A percentile compares a stretch with the other conserved stretches of the same genome.
Conservation (phyloP, 2,329 filamentous ascomycete genomes). For the Colletotrichum sp. region DNA sequence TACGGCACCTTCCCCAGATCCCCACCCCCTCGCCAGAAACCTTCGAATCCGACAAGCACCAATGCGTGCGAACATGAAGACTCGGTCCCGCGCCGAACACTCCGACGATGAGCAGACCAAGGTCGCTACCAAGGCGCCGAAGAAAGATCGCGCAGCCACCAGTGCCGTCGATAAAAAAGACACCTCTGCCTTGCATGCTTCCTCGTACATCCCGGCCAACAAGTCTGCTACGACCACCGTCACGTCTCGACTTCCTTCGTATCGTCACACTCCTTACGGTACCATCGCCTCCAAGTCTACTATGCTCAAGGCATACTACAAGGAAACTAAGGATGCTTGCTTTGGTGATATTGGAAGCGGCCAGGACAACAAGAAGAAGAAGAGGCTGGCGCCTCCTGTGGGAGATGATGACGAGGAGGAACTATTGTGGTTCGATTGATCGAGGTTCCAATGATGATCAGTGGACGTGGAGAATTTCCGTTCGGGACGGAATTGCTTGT, state of each 20-base stretch:
- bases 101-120: not conserved
- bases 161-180: not conserved
- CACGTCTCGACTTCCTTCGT: not conserved
- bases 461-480: no score
- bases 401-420: not conserved
- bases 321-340: not conserved
- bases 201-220: not conserved
- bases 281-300: not conserved
- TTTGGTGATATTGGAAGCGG: not conserved
- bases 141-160: not conserved
- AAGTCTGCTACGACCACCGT: not conserved
- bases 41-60: not conserved
- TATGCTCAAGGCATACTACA: not conserved
- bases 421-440: not conserved
- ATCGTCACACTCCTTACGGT: not conserved
- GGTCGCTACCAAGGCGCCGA: not conserved
- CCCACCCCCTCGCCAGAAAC: not conserved
- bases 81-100: not conserved
- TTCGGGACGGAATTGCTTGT: no score
- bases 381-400: not conserved
- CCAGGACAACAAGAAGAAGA: not conserved
- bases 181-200: not conserved
- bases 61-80: not conserved
- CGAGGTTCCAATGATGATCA: no score
- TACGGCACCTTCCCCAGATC: not conserved